Conservation (phyloP, 1,139 yeast species). For the Blastobotrys malaysiensis region DNA sequence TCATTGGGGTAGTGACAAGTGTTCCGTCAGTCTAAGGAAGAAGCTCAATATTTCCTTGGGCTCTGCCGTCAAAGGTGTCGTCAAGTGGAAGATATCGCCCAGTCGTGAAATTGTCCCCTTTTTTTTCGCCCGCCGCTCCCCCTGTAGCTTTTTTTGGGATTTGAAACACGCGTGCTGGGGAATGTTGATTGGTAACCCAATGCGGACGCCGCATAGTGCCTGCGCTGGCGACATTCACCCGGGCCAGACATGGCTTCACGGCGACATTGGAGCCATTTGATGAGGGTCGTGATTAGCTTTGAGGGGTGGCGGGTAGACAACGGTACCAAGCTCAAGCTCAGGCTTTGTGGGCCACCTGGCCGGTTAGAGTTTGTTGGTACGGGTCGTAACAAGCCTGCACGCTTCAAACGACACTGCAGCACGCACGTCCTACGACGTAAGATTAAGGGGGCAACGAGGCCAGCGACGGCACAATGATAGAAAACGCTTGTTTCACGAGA, state of each 20-base stretch:
- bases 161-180: neutral
- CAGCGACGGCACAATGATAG: neutral
- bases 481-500: neutral
- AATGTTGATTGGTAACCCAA: neutral
- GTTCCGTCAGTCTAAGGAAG: neutral
- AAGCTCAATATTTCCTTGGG: too few relatives aligned
- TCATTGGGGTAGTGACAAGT: constrained; percentile 5
- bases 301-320: neutral
- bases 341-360: neutral
- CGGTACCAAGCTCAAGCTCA: neutral
- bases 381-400: neutral
- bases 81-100: neutral
- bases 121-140: neutral
- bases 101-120: neutral
- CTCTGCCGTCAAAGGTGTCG: neutral
- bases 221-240: neutral
- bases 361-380: neutral
- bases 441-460: neutral
- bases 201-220: neutral
- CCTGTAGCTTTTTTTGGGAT: neutral
- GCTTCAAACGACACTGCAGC: neutral
- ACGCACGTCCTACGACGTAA: neutral
- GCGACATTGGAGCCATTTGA: neutral
- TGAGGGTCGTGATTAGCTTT: neutral
- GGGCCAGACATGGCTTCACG: neutral